Base-by-base conservation (phyloP, 768 basidiomycete species). In the Boletales sp. region DNA sequence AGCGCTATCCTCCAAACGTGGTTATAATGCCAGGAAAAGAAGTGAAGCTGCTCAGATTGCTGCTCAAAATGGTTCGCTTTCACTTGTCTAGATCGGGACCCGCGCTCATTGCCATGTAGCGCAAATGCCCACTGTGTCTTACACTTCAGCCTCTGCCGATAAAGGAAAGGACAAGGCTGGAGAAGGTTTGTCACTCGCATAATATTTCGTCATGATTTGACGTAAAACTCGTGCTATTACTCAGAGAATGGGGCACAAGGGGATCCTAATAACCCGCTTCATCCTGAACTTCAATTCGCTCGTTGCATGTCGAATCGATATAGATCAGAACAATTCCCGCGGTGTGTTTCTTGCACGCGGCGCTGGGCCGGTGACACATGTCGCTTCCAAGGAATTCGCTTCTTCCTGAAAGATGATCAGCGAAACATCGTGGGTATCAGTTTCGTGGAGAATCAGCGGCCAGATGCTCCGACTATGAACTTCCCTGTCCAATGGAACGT, bases 341-440 rank as follows among this genome's bases (percentile, higher is more conserved):
- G 86, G 13, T 91, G 89, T 59, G 85, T 90, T 33, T 85, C 87
- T 3, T 91, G 89, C 65, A 90, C 85, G 32, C 83, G 89, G 37
- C 84, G 89, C 19, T 90, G 89, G 88, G 87, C 87, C 1, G 88
- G 89, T 36, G 89, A 91, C 63, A 90, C 87, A 3, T 91, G 89
- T 62, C 83, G 89, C 21, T 91, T 91, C 68, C 89, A 90, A 64
- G 82, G 82, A n/a, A 86, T 91, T 55, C 81, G 89, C 17, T 87
- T 81, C 62, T 85, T 91, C 67, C 72, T 87, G 59, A 82, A 85
- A 54, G 81, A 87, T 52, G 54, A 67, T 36, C 72, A 82, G 36
- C 69, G 76, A 53, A 76, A 77, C 38, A 78, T 88, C 41, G 74
- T 81, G 40, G 85, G 82, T 18, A 78, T 87, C 46, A 81, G 82